Evolutionary conservation across 2,329 filamentous ascomycete species (phyloP), one percentile per base, ranked within the genome.

Genomic region (Botrytis deweyae): DNA sequence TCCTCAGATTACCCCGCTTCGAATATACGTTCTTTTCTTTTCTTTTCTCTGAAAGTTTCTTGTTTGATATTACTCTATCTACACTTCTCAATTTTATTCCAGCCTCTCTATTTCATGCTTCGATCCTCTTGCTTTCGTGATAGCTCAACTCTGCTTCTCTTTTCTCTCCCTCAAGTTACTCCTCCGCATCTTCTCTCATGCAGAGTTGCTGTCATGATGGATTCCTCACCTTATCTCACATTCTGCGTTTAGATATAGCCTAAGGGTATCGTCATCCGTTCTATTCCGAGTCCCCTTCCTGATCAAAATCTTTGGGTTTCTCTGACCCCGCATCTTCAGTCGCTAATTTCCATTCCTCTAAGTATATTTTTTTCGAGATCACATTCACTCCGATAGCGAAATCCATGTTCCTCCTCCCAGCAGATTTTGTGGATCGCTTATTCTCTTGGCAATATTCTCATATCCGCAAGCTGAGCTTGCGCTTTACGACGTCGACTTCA

Each of bases 371-470:
- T 2, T 1, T 55, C 5, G 4, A 55, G 25, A 7, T 14, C 12
- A 16, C 3, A n/a, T 55, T n/a, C 49, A 16, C 12, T 55, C 25
- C 5, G 1, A 14, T 6, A 6, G 25, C 2, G 12, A n/a, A 7
- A 16, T 6, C 2, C 0, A 12, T n/a, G 18, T 1, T 33, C n/a
- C 29, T 58, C 7, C 3, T n/a, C 7, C 3, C 0, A 7, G 14
- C 6, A 58, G 3, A 9, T 29, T 3, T 8, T 58, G 14, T 18
- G 14, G n/a, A 29, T 5, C 29, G 25, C 5, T n/a, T n/a, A 3
- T 52, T 52, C 12, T 52, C 1, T 25, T 25, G 20, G 20, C 20
- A 25, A 49, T 49, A 49, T 25, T 25, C 7, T 22, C 22, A 49
- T 4, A 16, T 20, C 42, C 6, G 42, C 18, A 44, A 20, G 42